These are phyloP conservation scores for Hirschioporus abietinus DNA, from an alignment of 768 basidiomycete genomes.

Conservation along the genomic window DNA sequence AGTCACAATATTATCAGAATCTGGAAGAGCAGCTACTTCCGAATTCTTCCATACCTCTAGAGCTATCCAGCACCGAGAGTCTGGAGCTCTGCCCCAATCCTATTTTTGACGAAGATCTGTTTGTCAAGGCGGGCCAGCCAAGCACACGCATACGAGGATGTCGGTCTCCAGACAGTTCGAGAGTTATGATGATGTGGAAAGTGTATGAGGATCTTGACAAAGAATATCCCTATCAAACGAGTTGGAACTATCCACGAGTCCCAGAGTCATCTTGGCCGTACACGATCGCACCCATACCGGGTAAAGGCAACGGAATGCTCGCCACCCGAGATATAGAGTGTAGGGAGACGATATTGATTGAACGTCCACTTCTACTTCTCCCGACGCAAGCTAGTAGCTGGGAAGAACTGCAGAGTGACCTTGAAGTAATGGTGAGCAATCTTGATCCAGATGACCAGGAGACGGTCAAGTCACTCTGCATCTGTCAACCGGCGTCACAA, in stretches of 20 bases:
- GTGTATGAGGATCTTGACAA: neutral
- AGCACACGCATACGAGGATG: neutral
- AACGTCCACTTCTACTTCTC: neutral
- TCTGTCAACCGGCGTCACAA: neutral
- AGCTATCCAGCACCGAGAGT: neutral
- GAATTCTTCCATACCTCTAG: neutral
- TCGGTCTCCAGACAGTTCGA: neutral
- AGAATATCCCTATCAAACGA: neutral
- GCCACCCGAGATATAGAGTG: constrained; percentile 2
- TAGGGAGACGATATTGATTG: neutral
- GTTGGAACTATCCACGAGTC: neutral
- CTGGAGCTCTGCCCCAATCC: neutral
- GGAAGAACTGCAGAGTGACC: neutral
- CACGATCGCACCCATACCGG: neutral
- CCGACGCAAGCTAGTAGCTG: neutral
- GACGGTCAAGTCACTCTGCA: neutral
- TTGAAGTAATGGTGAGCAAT: neutral
- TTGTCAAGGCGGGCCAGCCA: neutral
- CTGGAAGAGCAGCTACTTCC: neutral
- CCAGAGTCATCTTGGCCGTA: neutral
- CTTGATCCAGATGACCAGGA: neutral
- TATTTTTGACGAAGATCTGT: neutral
- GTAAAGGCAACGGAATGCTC: neutral
- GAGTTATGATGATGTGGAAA: neutral
- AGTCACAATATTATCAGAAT: neutral